These are phyloP conservation scores for Candida sp. DNA, from an alignment of 1,139 yeast species.

Conservation along the genomic window DNA sequence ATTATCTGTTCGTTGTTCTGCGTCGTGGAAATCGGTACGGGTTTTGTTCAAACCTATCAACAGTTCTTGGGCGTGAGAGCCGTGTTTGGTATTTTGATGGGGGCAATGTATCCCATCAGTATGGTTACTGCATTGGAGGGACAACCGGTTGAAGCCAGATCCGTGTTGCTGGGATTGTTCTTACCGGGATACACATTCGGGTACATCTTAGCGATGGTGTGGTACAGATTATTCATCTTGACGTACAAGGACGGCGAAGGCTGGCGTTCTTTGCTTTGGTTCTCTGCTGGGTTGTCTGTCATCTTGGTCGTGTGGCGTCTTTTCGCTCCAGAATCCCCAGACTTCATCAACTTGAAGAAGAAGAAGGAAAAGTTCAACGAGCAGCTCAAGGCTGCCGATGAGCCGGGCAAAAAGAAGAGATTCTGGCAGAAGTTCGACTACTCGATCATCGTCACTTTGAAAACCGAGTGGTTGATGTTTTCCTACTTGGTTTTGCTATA, in stretches of 20 bases:
- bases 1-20: constrained; percentile 55
- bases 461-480: constrained; percentile 49
- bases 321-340: constrained; percentile 37
- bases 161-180: constrained; percentile 40
- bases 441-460: constrained; percentile 22
- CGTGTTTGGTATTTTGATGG: constrained; percentile 44
- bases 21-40: constrained; percentile 70
- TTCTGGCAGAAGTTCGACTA: constrained; percentile 16
- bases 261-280: constrained; percentile 86
- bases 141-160: constrained; percentile 37
- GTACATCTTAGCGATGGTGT: constrained; percentile 38
- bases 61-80: constrained; percentile 70
- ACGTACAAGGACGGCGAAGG: constrained; percentile 53
- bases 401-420: background rate
- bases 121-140: constrained; percentile 40
- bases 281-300: constrained; percentile 63
- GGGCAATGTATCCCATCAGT: constrained; percentile 37
- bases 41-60: constrained; percentile 65
- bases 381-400: constrained; percentile 1
- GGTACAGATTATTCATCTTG: constrained; percentile 56
- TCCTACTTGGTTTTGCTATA: constrained; percentile 47
- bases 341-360: constrained; percentile 22
- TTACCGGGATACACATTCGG: constrained; percentile 46
- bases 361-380: constrained; percentile 17
- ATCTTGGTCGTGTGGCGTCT: constrained; percentile 37